phyloP scores from a whole-genome alignment of 805 yeast species.

The Metschnikowia matae region DNA sequence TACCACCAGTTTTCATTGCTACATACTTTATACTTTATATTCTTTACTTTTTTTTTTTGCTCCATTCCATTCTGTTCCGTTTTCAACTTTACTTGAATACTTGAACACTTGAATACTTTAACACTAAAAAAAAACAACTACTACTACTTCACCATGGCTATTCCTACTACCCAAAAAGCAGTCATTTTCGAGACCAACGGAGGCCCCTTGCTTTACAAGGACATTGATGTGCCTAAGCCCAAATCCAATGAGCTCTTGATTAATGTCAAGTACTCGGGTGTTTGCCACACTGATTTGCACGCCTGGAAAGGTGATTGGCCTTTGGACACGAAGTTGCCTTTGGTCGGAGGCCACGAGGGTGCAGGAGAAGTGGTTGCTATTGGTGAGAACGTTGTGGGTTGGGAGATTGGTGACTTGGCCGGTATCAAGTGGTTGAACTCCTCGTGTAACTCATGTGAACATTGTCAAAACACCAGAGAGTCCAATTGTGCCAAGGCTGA shows the following conservation, averaged over 20 bases:
- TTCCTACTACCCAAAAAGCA: slow-evolving; percentile 71
- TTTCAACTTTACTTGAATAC: too few species aligned
- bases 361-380: slow-evolving; percentile 80
- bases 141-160: slow-evolving; percentile 11
- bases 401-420: slow-evolving; percentile 75
- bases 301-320: slow-evolving; percentile 97
- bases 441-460: slow-evolving; percentile 74
- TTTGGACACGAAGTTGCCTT: slow-evolving; percentile 63
- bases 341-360: slow-evolving; percentile 89
- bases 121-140: too few species aligned
- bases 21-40: too few species aligned
- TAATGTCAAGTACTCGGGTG: slow-evolving; percentile 85
- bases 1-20: too few species aligned
- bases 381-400: slow-evolving; percentile 65
- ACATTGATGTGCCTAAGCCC: slow-evolving; percentile 78
- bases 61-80: too few species aligned
- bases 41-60: too few species aligned
- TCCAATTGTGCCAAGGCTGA: slow-evolving; percentile 68
- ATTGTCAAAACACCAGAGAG: slow-evolving; percentile 63
- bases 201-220: slow-evolving; percentile 58
- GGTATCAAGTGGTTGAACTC: slow-evolving; percentile 84
- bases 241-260: slow-evolving; percentile 72
- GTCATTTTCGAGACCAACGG: slow-evolving; percentile 62
- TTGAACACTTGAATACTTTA: too few species aligned
- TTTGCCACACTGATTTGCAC: slow-evolving; percentile 91